Conservation (phyloP, 2,329 filamentous ascomycete genomes). For the Fragosphaeria purpurea region DNA sequence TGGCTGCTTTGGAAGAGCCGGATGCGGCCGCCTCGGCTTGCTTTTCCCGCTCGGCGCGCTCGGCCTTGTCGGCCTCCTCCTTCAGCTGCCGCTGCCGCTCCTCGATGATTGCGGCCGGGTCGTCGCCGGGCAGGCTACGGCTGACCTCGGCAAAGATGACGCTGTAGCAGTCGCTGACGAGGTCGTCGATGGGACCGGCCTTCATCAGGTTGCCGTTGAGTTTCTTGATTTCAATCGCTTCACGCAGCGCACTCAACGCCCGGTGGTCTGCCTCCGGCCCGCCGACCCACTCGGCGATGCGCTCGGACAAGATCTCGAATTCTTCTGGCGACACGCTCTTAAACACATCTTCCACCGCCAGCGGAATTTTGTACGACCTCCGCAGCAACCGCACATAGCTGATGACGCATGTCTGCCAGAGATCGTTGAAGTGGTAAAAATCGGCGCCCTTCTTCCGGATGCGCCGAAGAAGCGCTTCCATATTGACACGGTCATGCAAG, state of each 20-base stretch:
- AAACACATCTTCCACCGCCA: slow-evolving; percentile 43
- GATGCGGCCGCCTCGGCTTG: slow-evolving; percentile 11
- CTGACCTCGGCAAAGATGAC: slow-evolving; percentile 61
- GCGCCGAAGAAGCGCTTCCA: slow-evolving; percentile 69
- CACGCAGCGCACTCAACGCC: slow-evolving; percentile 45
- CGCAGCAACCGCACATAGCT: slow-evolving; percentile 45
- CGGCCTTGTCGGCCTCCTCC: slow-evolving; percentile 21
- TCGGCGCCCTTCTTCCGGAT: slow-evolving; percentile 76
- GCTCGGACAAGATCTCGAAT: slow-evolving; percentile 46
- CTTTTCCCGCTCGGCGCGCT: slow-evolving; percentile 12
- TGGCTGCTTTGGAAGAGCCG: slow-evolving; percentile 14
- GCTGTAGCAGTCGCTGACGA: slow-evolving; percentile 86
- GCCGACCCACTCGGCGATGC: slow-evolving; percentile 45
- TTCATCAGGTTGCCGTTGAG: slow-evolving; percentile 87
- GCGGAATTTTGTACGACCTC: slow-evolving; percentile 34
- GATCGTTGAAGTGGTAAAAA: slow-evolving; percentile 51
- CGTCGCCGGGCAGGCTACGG: slow-evolving; percentile 43
- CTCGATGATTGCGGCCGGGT: slow-evolving; percentile 36
- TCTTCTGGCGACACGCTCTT: slow-evolving; percentile 44
- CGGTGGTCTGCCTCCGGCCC: slow-evolving; percentile 26
- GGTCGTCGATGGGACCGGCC: slow-evolving; percentile 73
- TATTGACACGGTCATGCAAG: slow-evolving; percentile 61
- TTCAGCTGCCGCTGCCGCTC: slow-evolving; percentile 26
- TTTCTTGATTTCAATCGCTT: slow-evolving; percentile 50
- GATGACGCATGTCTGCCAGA: slow-evolving; percentile 48